Evolutionary conservation across 331 rosid species (phyloP).

Genomic region (Cydonia oblonga): DNA sequence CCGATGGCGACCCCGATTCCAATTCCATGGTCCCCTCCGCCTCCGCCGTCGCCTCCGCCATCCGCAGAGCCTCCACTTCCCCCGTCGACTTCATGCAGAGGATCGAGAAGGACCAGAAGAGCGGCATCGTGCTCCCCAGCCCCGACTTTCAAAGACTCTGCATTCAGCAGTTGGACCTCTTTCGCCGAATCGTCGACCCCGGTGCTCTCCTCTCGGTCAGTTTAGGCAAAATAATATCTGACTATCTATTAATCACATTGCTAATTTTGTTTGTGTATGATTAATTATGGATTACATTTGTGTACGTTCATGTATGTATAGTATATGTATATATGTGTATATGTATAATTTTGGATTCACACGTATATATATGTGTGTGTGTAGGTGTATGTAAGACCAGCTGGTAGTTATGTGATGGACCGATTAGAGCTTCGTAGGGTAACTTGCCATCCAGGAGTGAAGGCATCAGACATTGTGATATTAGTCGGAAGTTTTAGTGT

Average conservation of each 20-base stretch:
- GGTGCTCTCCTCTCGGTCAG: slow-evolving; percentile 66
- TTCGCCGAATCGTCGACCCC: slow-evolving; percentile 61
- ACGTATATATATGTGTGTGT: not conserved
- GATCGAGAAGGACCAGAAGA: slow-evolving; percentile 31
- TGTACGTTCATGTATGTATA: not conserved
- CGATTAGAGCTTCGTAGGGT: slow-evolving; percentile 82
- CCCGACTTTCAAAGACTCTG: slow-evolving; percentile 71
- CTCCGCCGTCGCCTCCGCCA: slow-evolving; percentile 61
- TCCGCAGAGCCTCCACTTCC: slow-evolving; percentile 67
- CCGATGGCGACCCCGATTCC: slow-evolving; percentile 20
- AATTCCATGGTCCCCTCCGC: slow-evolving; percentile 44
- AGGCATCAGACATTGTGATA: slow-evolving; percentile 50
- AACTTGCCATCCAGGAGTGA: slow-evolving; percentile 43
- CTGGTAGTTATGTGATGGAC: slow-evolving; percentile 97
- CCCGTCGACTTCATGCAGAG: slow-evolving; percentile 66
- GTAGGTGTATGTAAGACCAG: slow-evolving; percentile 93
- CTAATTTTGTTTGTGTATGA: not conserved
- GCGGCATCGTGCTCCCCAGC: slow-evolving; percentile 57
- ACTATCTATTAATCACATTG: not conserved
- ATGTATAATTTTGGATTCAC: too few relatives aligned
- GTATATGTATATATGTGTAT: too few relatives aligned
- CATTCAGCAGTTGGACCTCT: slow-evolving; percentile 58
- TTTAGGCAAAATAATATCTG: not conserved
- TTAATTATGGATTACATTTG: not conserved
- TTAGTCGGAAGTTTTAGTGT: slow-evolving; percentile 60